Evolutionary conservation across 1,284 basidiomycete genomes (phyloP), one percentile per base, ranked within the genome.

Genomic region (Sanghuangporus weigelae): DNA sequence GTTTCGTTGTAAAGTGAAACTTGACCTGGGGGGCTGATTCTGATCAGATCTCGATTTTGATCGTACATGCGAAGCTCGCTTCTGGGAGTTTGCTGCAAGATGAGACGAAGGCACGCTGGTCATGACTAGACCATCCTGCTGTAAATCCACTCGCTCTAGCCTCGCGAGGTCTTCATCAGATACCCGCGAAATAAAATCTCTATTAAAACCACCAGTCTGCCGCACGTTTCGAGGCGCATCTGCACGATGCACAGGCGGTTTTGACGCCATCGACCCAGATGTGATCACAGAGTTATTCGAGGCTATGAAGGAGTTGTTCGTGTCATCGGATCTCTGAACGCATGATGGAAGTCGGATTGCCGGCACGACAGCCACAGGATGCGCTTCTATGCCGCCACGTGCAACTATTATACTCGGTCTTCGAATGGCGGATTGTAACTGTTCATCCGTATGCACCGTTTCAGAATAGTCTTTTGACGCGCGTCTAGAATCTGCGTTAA

Each of bases 1-100:
- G 38, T 65, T 68, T 7, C 84, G 84, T 63, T 79, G 73, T n/a
- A 77, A 64, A 1, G 83, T 82, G 26, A 72, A 69, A 39, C 78
- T 73, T 38, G 42, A 38, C 8, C 53, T 38, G 11, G 36, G 39
- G 1, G 67, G 65, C 61, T 73, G 66, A 67, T 65, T 58, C 36
- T 61, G 23, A 26, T 39, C 38, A 10, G 62, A 26, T 19, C 35
- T 55, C 19, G 58, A 46, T 23, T 42, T 48, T 8, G 44, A 48
- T n/a, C 12, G 21, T 26, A 26, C 19, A 35, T 56, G 42, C 14
- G 59, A 31, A 36, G 49, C 35, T 36, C 36, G 50, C 7, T 60
- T 36, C 8, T 42, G 51, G 38, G 48, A 57, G n/a, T 69, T 71
- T n/a, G 71, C 67, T 7, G 70, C 71, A 21, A 72, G 72, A 2